Percentiles rank a stretch among this genome's conserved stretches.
Evolutionary conservation across 2,329 filamentous ascomycete genomes (phyloP).

Genomic region (Aspergillus aculeatus): DNA sequence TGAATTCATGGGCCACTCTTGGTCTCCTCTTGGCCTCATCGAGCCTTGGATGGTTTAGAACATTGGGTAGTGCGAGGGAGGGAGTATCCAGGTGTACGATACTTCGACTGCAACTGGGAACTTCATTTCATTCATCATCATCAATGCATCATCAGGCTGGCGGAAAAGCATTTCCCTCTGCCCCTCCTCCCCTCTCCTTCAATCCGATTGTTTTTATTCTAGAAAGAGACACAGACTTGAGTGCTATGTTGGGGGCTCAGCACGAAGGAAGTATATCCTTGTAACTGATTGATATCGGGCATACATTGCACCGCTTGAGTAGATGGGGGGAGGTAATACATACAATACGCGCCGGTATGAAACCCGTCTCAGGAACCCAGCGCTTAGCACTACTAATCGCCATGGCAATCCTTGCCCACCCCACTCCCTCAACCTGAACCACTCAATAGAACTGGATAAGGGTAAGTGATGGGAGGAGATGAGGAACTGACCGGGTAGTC

Average conservation of each 20-base stretch:
- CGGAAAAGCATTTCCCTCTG: too few species aligned
- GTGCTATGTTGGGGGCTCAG: not conserved
- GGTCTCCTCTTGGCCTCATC: not conserved
- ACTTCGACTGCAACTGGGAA: not conserved
- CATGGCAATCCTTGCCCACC: not conserved
- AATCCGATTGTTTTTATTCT: too few species aligned
- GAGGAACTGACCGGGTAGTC: not conserved
- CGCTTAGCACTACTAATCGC: conserved; percentile 5
- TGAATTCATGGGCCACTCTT: conserved; percentile 10
- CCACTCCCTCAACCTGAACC: not conserved
- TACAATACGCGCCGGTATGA: conserved; percentile 11
- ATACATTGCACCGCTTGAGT: not conserved
- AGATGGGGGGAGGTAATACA: not conserved
- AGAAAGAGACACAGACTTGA: not conserved
- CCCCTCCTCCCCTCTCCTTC: too few species aligned
- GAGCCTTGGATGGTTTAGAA: conserved; percentile 3
- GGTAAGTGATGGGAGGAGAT: not conserved
- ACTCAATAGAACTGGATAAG: not conserved
- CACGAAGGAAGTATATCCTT: not conserved
- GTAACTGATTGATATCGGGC: not conserved
- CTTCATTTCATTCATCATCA: too few species aligned
- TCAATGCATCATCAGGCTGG: not conserved
- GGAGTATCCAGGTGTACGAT: too few species aligned
- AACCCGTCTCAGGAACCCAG: conserved; percentile 21
- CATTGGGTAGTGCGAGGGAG: not conserved